A percentile compares a stretch with the other conserved stretches of the same genome.
Evolutionary conservation across 768 basidiomycete genomes (phyloP).

Genomic region (Termitomyces sp.): DNA sequence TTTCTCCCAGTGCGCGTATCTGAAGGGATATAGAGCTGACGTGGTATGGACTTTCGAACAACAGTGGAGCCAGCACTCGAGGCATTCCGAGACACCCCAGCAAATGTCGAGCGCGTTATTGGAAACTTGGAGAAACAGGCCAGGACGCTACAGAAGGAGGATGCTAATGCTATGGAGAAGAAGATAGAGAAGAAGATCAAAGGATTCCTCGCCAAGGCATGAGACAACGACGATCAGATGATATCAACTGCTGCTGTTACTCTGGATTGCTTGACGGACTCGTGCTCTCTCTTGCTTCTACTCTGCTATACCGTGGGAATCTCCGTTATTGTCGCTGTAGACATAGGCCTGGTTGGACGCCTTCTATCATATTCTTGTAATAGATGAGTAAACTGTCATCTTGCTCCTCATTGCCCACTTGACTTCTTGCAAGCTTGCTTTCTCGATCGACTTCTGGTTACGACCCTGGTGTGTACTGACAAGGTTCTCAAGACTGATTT

Average conservation of each 20-base stretch:
- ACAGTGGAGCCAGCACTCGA: constrained; percentile 43
- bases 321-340: not conserved
- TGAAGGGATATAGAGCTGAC: constrained; percentile 3
- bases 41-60: constrained; percentile 5
- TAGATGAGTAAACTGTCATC: not conserved
- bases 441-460: not conserved
- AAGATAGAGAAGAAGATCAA: constrained; percentile 27
- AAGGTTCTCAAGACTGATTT: not conserved
- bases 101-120: constrained; percentile 49
- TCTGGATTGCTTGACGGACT: not conserved
- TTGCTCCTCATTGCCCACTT: not conserved
- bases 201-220: constrained; percentile 25
- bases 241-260: not conserved
- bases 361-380: not conserved
- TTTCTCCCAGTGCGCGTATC: not conserved
- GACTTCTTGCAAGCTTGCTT: not conserved
- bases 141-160: constrained; percentile 38
- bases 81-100: constrained; percentile 42
- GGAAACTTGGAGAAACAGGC: constrained; percentile 50
- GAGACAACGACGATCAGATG: not conserved
- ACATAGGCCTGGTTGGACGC: not conserved
- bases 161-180: constrained; percentile 16
- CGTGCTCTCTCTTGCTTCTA: not conserved
- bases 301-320: not conserved
- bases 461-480: not conserved